Evolutionary conservation across 495 filamentous ascomycete genomes (phyloP).

Genomic region (Tuber microsphaerosporum): DNA sequence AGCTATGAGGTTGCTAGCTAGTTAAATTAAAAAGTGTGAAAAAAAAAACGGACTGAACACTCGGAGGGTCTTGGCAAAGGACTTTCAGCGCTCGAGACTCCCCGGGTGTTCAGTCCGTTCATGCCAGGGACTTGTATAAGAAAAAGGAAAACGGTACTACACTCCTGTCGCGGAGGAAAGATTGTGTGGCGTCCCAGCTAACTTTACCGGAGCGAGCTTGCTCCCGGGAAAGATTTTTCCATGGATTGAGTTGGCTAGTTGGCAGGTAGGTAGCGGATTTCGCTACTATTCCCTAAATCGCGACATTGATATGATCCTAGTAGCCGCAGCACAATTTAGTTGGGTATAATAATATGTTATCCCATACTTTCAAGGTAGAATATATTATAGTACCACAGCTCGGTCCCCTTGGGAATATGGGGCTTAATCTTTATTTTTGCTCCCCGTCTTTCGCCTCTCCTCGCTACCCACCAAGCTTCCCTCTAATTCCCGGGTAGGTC

Average conservation of each 20-base stretch:
- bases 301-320: not conserved
- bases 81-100: too few relatives aligned
- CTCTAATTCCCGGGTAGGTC: not conserved
- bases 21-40: too few relatives aligned
- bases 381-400: not conserved
- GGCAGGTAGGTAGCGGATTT: not conserved
- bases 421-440: not conserved
- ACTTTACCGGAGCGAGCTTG: not conserved
- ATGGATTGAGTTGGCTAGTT: not conserved
- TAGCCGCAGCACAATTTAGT: not conserved
- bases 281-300: not conserved
- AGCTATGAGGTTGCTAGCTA: too few relatives aligned
- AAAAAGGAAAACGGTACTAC: conserved; percentile 9
- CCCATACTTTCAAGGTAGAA: not conserved
- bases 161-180: not conserved
- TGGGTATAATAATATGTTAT: not conserved
- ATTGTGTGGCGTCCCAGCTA: not conserved
- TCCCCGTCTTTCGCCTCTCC: not conserved
- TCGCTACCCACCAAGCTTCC: not conserved
- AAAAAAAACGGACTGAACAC: too few relatives aligned
- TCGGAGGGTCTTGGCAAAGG: too few relatives aligned
- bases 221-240: not conserved
- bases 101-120: too few relatives aligned
- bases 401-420: not conserved
- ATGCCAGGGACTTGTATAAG: too few relatives aligned